Base-by-base conservation (phyloP, 1,284 basidiomycete species). In the Sporisorium scitamineum region DNA sequence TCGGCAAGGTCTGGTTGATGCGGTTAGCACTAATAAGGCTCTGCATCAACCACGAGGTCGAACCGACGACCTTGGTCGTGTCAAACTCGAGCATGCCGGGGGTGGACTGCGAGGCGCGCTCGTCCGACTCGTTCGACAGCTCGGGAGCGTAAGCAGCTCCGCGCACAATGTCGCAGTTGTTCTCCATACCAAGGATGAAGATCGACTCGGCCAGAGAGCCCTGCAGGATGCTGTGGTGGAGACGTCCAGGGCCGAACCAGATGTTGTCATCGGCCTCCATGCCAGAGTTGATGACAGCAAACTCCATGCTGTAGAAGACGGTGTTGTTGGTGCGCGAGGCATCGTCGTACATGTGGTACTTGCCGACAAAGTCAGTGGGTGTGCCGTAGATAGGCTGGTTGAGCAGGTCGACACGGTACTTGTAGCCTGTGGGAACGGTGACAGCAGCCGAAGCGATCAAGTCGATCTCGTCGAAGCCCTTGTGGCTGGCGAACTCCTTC, bases 121-220 rank as follows among this genome's bases (percentile, higher is more conserved):
- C 84, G 24, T 72, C 70, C 2, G 65, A 59, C 37, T 72, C 65
- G 58, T 57, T 78, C 48, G 89, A 88, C 16, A 91, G 84, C 10
- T 92, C 86, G 4, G 91, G 91, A 1, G 91, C 90, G 83, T 92
- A 92, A 1, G 90, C 89, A 0, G 91, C 89, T 9, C 90, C 90
- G 67, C 92, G 92, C 1, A 89, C 87, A 53, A 90, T 87, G 72
- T 89, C 88, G 54, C 86, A 86, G 76, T 90, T 88, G 53, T 87
- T 87, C 84, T 93, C 92, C 16, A 92, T 83, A 2, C 91, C 91
- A 3, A 90, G 91, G 90, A 92, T 92, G 80, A 90, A 92, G 0
- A 90, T 90, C 5, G 90, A 90, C 83, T 92, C 92, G 24, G 86
- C 87, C 5, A 87, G 74, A 22, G 89, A 85, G 37, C 87, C 89